Evolutionary conservation across 257 asterid species (phyloP).

Genomic region (Solanum chaucha): DNA sequence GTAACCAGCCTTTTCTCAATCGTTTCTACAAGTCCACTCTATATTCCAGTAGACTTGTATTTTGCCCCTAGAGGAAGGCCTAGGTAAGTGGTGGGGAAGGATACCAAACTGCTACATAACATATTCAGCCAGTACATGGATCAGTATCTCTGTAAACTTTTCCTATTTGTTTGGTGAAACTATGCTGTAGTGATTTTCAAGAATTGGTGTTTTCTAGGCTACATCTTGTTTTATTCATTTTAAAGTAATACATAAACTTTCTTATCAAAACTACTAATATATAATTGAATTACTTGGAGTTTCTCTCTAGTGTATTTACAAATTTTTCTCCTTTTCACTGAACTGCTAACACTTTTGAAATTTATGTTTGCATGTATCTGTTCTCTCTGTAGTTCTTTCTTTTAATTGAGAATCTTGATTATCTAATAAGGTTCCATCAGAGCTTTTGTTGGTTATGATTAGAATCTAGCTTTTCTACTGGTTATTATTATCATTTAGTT

Average conservation of each 20-base stretch:
- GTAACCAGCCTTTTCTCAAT: not conserved
- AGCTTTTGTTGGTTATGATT: not conserved
- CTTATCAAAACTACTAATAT: not conserved
- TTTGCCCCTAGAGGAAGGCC: not conserved
- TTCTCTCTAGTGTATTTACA: not conserved
- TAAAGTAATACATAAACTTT: not conserved
- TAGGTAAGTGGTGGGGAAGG: not conserved
- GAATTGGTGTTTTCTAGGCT: not conserved
- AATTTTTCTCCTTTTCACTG: not conserved
- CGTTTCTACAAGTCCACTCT: not conserved
- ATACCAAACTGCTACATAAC: not conserved
- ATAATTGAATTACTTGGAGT: not conserved
- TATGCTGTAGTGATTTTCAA: not conserved
- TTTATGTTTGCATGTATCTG: not conserved
- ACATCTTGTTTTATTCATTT: not conserved
- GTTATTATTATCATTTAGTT: not conserved
- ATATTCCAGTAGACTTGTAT: not conserved
- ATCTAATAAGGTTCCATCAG: not conserved
- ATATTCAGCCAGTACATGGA: not conserved
- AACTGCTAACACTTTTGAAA: not conserved
- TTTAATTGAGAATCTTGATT: not conserved
- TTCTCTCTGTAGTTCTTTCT: not conserved
- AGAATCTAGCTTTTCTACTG: not conserved
- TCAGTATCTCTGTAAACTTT: not conserved
- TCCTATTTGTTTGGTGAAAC: not conserved